Conservation (phyloP, 441 rosid genomes). For the Populus hybrid region DNA sequence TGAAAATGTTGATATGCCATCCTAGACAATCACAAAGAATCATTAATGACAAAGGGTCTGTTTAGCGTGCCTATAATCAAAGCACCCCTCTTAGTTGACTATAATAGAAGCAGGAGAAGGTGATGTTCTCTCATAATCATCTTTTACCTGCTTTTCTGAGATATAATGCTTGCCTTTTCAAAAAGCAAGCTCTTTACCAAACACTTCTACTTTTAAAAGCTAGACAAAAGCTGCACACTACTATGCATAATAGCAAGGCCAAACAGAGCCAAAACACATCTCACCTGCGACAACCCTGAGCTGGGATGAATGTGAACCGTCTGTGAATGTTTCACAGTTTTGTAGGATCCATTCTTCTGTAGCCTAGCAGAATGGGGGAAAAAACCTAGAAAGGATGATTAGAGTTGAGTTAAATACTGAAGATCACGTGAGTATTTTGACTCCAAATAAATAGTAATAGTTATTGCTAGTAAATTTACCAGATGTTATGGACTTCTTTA, state of each 20-base stretch:
- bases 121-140: neutral
- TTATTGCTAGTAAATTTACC: slow-evolving; percentile 32
- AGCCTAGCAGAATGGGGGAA: slow-evolving; percentile 91
- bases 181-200: neutral
- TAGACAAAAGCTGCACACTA: neutral
- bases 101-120: neutral
- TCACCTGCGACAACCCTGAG: slow-evolving; percentile 93
- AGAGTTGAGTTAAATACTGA: slow-evolving; percentile 9
- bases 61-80: neutral
- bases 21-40: neutral
- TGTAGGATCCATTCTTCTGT: slow-evolving; percentile 89
- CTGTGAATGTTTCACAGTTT: slow-evolving; percentile 91
- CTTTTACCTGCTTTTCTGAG: neutral
- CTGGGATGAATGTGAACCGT: slow-evolving; percentile 94
- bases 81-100: neutral
- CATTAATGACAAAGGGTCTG: neutral
- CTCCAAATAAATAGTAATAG: slow-evolving; percentile 2
- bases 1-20: neutral
- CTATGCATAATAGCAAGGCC: neutral
- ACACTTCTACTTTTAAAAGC: neutral
- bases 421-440: slow-evolving; percentile 6
- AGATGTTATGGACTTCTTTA: slow-evolving; percentile 70
- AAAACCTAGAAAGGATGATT: slow-evolving; percentile 53
- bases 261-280: neutral
- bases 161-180: neutral